Base-by-base conservation (phyloP, 1,284 basidiomycete genomes). In the Butyriboletus appendiculatus region DNA sequence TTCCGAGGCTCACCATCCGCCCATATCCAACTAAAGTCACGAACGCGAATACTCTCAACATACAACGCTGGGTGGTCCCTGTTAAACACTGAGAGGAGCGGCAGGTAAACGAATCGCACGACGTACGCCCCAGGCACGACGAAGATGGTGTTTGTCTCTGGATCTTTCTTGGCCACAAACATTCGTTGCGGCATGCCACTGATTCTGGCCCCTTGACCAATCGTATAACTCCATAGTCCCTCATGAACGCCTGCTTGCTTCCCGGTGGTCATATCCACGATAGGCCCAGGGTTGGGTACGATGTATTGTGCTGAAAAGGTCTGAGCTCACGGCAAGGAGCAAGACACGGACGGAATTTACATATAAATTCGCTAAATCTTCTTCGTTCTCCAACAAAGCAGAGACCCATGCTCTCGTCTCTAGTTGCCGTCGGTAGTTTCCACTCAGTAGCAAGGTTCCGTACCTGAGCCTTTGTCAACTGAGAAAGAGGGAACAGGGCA, bases 331-430 rank as follows among this genome's bases (percentile, higher is more conserved):
- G 16, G 65, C 69, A 45, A 47, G 14, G 26, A 32, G 18, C 18
- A 14, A 35, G 20, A 22, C 26, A 39, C 6, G 14, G 44, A 56
- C 18, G 32, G 14, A 44, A 48, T 73, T 51, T 56, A 93, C 94
- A 81, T 45, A 96, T 71, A 66, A 95, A 96, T 15, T 82, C 74
- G 41, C 80, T 78, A 64, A 96, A 96, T 49, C 76, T 81, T 16
- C 80, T 78, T 62, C 87, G 84, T 71, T 95, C 83, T 14, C 96
- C 96, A 9, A 98, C 88, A 62, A 98, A 98, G 67, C 96, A 98
- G n/a, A 98, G 81, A 0, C 96, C 96, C 89, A 98, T 96, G 70
- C 92, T 95, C 68, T 99, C 96, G 22, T 79, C 79, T 50, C 93
- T 80, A 2, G 82, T 76, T 1, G 94, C 92, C 0, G 91, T 97